Percentiles rank a stretch among this genome's conserved stretches.
phyloP scores from a whole-genome alignment of 208 protist species.

The Phytomonas sp. region DNA sequence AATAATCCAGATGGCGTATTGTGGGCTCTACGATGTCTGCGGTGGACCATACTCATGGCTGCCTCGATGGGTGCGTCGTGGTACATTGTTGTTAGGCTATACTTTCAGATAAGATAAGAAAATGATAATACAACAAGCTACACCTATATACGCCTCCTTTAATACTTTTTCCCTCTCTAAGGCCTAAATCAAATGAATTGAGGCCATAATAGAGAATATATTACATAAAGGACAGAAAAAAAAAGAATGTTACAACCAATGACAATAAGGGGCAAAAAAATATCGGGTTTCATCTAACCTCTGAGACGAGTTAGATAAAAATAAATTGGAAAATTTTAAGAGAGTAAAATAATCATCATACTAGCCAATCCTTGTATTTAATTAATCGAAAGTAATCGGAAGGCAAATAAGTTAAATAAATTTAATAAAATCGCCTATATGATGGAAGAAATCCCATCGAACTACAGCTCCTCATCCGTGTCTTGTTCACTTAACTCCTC shows the following conservation, averaged over 20 bases:
- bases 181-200: not conserved
- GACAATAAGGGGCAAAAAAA: not conserved
- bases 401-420: not conserved
- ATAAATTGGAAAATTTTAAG: constrained; percentile 7
- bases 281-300: not conserved
- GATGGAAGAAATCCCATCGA: not conserved
- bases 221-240: not conserved
- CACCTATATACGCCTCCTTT: not conserved
- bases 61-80: constrained; percentile 59
- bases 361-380: not conserved
- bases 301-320: not conserved
- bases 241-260: not conserved
- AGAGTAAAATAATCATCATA: not conserved
- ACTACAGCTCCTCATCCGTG: not conserved
- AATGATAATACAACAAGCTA: constrained; percentile 5
- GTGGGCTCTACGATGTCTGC: constrained; percentile 13
- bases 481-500: not conserved
- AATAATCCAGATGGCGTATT: not conserved
- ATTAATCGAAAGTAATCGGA: not conserved
- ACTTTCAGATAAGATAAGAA: constrained; percentile 13
- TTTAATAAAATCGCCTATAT: not conserved
- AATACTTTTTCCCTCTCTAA: not conserved
- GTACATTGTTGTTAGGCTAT: constrained; percentile 36
- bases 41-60: constrained; percentile 28
- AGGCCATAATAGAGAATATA: not conserved